Percentiles rank a stretch among this genome's conserved stretches.
These are phyloP conservation scores for Camellia lanceoleosa DNA, from an alignment of 148 eudicot genomes.

Conservation along the genomic window DNA sequence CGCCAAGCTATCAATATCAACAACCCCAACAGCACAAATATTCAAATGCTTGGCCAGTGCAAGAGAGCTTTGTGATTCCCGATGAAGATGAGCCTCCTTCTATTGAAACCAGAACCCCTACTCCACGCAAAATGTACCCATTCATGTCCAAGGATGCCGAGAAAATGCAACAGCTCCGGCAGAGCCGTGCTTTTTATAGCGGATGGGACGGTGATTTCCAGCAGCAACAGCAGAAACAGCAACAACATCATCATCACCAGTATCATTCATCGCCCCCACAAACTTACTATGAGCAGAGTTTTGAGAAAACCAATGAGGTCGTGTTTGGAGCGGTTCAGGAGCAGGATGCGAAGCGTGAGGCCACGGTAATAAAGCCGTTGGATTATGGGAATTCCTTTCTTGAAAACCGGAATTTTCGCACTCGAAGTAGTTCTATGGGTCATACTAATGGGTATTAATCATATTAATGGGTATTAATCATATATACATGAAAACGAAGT, in stretches of 20 bases:
- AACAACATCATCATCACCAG: conserved; percentile 59
- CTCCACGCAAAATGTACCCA: conserved; percentile 81
- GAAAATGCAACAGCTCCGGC: conserved; percentile 72
- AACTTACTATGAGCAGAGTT: conserved; percentile 84
- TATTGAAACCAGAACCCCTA: conserved; percentile 71
- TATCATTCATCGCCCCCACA: conserved; percentile 54
- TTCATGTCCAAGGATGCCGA: conserved; percentile 90
- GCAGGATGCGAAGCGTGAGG: conserved; percentile 38
- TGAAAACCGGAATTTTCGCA: conserved; percentile 30
- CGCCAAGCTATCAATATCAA: conserved; percentile 30
- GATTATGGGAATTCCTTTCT: conserved; percentile 43
- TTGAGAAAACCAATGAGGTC: conserved; percentile 64
- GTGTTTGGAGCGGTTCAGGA: conserved; percentile 95
- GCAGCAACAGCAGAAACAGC: conserved; percentile 38
- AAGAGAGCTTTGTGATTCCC: conserved; percentile 80
- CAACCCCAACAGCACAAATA: conserved; percentile 30
- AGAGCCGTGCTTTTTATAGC: conserved; percentile 63
- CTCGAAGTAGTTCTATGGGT: conserved; percentile 27
- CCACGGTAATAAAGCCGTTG: conserved; percentile 61
- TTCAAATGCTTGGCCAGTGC: conserved; percentile 63
- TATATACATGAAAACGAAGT: conserved; percentile 17
- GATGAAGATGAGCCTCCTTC: conserved; percentile 83
- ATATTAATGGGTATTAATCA: conserved; percentile 32
- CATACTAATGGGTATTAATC: conserved; percentile 33
- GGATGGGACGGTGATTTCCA: conserved; percentile 65